These are phyloP conservation scores for Zangia roseola DNA, from an alignment of 768 basidiomycete species.

Conservation along the genomic window DNA sequence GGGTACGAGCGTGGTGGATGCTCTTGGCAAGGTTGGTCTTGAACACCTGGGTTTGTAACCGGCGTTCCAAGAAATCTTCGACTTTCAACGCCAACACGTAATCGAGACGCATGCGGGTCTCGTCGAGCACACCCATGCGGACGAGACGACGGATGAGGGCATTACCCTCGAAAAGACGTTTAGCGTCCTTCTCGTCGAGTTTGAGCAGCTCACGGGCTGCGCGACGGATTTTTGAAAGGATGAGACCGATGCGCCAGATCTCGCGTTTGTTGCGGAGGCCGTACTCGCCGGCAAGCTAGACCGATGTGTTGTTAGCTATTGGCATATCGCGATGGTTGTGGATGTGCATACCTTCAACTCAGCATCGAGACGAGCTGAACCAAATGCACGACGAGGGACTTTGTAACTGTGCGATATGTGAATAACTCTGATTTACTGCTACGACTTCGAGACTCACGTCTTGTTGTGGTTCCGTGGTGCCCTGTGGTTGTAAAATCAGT, in stretches of 20 bases:
- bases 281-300: constrained; percentile 97
- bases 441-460: constrained; percentile 88
- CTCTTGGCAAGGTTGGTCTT: constrained; percentile 97
- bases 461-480: constrained; percentile 91
- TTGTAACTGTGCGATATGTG: constrained; percentile 82
- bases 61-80: constrained; percentile 99
- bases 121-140: constrained; percentile 99
- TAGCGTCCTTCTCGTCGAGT: constrained; percentile 98
- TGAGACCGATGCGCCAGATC: constrained; percentile 99
- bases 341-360: constrained; percentile 83
- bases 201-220: constrained; percentile 99
- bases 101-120: constrained; percentile 99
- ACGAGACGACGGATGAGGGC: constrained; percentile 95
- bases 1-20: constrained; percentile 97
- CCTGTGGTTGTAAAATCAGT: constrained; percentile 46
- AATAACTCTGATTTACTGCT: constrained; percentile 62
- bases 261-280: constrained; percentile 99
- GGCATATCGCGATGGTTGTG: neutral
- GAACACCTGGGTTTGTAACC: constrained; percentile 99
- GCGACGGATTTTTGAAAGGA: constrained; percentile 99
- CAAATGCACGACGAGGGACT: constrained; percentile 97
- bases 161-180: constrained; percentile 99
- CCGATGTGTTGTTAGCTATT: constrained; percentile 1
- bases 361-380: constrained; percentile 97
- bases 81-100: constrained; percentile 99